Evolutionary conservation across 495 filamentous ascomycete genomes (phyloP).

Genomic region (Acidiella bohemica): DNA sequence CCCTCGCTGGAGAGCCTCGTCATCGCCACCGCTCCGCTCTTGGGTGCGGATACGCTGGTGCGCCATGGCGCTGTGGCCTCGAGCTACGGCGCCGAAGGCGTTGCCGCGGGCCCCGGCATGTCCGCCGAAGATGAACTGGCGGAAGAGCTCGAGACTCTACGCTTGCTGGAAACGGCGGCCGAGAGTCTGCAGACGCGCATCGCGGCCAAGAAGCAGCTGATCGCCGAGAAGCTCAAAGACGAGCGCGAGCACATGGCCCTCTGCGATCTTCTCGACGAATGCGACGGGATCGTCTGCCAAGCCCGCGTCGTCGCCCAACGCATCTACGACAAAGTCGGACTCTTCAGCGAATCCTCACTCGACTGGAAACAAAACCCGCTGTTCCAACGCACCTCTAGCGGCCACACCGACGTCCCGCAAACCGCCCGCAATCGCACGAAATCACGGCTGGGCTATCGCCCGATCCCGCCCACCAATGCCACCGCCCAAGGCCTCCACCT

Average conservation of each 20-base stretch:
- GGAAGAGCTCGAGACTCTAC: constrained; percentile 24
- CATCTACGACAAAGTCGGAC: constrained; percentile 13
- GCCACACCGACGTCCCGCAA: background rate
- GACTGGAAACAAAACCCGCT: no score
- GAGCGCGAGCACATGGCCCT: constrained; percentile 21
- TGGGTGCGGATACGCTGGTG: no score
- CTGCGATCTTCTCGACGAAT: constrained; percentile 24
- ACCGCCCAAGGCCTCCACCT: background rate
- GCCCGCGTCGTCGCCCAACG: constrained; percentile 15
- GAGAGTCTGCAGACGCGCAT: constrained; percentile 21
- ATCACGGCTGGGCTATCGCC: no score
- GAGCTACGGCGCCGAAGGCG: no score
- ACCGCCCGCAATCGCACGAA: constrained; percentile 8
- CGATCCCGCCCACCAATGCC: background rate
- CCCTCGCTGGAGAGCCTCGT: no score
- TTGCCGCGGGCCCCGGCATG: no score
- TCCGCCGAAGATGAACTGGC: no score
- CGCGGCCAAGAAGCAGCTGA: constrained; percentile 18
- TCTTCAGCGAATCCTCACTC: no score
- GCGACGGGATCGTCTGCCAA: constrained; percentile 27
- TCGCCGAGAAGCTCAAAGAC: constrained; percentile 12
- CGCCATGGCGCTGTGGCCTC: no score
- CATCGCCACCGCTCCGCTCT: no score
- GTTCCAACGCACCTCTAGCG: background rate
- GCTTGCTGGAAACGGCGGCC: constrained; percentile 20